These are phyloP conservation scores for Glycine latifolia DNA, from an alignment of 306 rosid genomes.

Conservation along the genomic window DNA sequence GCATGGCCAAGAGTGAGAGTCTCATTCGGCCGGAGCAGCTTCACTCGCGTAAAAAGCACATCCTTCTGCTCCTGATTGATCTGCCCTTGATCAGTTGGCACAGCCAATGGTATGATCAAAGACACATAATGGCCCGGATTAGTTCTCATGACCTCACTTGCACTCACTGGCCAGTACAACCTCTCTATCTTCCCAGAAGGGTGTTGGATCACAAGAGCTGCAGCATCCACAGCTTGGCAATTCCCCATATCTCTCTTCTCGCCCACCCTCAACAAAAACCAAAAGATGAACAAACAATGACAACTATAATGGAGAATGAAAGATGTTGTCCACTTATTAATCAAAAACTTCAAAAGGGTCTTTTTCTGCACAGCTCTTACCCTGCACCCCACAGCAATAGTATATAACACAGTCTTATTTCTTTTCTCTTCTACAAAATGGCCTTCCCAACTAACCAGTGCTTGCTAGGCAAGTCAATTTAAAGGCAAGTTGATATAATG, in stretches of 20 bases:
- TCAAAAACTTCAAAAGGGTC: conserved; percentile 49
- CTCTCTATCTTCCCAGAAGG: conserved; percentile 90
- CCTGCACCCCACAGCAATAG: conserved; percentile 37
- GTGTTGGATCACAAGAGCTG: conserved; percentile 94
- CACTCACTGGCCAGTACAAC: conserved; percentile 76
- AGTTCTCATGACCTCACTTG: conserved; percentile 82
- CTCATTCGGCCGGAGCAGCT: conserved; percentile 85
- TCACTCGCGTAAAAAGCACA: conserved; percentile 79
- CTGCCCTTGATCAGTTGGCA: conserved; percentile 48
- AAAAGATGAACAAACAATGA: background rate
- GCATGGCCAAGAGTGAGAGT: conserved; percentile 95
- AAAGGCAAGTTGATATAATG: conserved; percentile 43
- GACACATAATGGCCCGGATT: conserved; percentile 95
- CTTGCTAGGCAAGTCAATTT: conserved; percentile 61
- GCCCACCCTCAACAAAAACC: background rate
- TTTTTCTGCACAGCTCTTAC: conserved; percentile 64
- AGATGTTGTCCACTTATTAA: conserved; percentile 34
- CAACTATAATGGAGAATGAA: background rate
- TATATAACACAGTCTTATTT: background rate
- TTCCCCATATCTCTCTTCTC: conserved; percentile 69
- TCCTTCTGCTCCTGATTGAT: conserved; percentile 46
- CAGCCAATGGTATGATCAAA: conserved; percentile 83
- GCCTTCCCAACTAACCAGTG: conserved; percentile 65
- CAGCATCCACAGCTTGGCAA: conserved; percentile 96
- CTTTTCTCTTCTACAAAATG: conserved; percentile 30